Evolutionary conservation across 352 stramenopile genomes (phyloP).

Genomic region (Globisporangium nagaii): DNA sequence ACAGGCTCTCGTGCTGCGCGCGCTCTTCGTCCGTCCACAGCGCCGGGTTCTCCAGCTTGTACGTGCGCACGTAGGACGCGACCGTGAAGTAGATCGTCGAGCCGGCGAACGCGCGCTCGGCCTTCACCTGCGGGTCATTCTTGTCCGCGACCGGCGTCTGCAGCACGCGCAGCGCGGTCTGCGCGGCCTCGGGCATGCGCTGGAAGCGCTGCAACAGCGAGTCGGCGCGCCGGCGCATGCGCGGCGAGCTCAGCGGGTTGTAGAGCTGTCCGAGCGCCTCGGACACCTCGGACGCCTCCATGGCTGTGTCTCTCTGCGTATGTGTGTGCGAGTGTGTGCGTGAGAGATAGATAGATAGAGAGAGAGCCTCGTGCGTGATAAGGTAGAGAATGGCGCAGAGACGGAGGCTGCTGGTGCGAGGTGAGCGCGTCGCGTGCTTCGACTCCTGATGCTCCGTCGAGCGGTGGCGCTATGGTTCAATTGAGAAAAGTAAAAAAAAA

Average conservation of each 20-base stretch:
- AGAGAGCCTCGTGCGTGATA: neutral
- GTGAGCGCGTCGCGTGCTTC: neutral
- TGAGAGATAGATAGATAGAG: no score
- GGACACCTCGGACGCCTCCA: slow-evolving; percentile 47
- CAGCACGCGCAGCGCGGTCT: slow-evolving; percentile 51
- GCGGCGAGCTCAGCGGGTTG: slow-evolving; percentile 57
- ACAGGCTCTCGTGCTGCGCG: slow-evolving; percentile 40
- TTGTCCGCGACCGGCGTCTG: slow-evolving; percentile 38
- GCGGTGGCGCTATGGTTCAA: neutral
- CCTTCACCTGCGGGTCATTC: slow-evolving; percentile 26
- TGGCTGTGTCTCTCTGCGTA: slow-evolving; percentile 5
- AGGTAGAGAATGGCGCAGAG: neutral
- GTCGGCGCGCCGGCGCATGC: slow-evolving; percentile 64
- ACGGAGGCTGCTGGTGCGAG: neutral
- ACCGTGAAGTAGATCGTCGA: slow-evolving; percentile 72
- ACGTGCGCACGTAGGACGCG: slow-evolving; percentile 61
- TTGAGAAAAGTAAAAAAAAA: neutral
- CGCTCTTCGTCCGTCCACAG: slow-evolving; percentile 50
- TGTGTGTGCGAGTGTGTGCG: neutral
- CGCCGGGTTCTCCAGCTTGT: slow-evolving; percentile 54
- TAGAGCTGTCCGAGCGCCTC: slow-evolving; percentile 72
- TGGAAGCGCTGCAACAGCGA: slow-evolving; percentile 73
- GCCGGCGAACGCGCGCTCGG: slow-evolving; percentile 60
- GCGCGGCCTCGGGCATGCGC: slow-evolving; percentile 54
- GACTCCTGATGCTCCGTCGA: neutral